These are phyloP conservation scores for Pythium sukuiense DNA, from an alignment of 352 stramenopile species.

Conservation along the genomic window DNA sequence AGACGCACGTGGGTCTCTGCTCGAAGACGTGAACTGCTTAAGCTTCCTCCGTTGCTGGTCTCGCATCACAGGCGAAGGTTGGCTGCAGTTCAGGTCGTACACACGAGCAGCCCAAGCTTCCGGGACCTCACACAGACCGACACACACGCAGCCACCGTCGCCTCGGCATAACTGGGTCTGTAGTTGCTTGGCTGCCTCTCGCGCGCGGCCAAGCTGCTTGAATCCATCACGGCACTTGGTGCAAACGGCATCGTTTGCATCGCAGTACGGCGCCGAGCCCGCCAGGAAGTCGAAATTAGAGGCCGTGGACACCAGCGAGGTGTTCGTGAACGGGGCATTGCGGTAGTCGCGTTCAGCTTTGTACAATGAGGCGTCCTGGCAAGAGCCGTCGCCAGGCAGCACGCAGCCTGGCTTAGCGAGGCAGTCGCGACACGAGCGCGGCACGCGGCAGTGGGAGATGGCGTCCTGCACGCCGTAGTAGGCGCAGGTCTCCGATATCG, in stretches of 20 bases:
- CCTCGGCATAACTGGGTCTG: not conserved
- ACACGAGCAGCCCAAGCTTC: not conserved
- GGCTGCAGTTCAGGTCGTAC: conserved; percentile 1
- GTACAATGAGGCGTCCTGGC: no score
- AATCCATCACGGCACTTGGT: not conserved
- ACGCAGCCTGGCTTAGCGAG: no score
- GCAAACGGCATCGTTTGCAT: not conserved
- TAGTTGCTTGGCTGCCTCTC: not conserved
- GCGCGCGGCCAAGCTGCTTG: not conserved
- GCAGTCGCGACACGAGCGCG: no score
- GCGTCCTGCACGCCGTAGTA: conserved; percentile 11
- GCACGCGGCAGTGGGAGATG: not conserved
- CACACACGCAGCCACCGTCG: conserved; percentile 4
- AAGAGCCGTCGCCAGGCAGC: no score
- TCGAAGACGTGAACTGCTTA: not conserved
- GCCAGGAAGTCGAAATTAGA: not conserved
- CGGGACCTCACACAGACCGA: conserved; percentile 4
- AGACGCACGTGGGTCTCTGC: conserved; percentile 1
- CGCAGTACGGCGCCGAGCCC: not conserved
- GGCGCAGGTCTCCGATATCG: not conserved
- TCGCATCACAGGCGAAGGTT: not conserved
- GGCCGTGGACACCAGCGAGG: not conserved
- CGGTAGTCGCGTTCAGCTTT: no score
- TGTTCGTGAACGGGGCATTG: no score
- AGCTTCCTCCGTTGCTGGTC: not conserved